Evolutionary conservation across 2,329 filamentous ascomycete genomes (phyloP).

Genomic region (Cytospora piceae): DNA sequence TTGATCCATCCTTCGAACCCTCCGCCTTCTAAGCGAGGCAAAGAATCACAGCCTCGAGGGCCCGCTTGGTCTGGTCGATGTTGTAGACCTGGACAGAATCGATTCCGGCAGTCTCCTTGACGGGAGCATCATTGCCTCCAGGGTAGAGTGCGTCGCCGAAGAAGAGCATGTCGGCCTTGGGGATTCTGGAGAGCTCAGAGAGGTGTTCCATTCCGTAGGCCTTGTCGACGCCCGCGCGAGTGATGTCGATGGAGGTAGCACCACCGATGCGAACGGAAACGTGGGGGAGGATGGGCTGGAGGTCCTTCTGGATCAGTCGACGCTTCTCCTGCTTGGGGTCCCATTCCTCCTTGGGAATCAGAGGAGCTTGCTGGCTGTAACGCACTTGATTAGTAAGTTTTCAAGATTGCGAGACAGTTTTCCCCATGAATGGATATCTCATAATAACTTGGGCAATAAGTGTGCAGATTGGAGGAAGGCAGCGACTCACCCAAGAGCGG

Average conservation of each 20-base stretch:
- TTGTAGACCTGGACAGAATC: constrained; percentile 29
- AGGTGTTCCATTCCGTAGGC: constrained; percentile 39
- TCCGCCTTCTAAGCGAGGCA: constrained; percentile 14
- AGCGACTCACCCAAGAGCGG: constrained; percentile 38
- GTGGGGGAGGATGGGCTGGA: constrained; percentile 41
- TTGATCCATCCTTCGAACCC: neutral
- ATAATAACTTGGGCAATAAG: neutral
- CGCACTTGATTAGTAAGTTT: neutral
- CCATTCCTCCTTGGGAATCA: constrained; percentile 42
- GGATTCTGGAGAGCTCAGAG: constrained; percentile 38
- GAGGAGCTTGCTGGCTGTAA: constrained; percentile 42
- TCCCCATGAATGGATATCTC: neutral
- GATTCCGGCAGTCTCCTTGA: constrained; percentile 28
- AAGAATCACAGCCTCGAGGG: constrained; percentile 29
- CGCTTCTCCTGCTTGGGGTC: constrained; percentile 46
- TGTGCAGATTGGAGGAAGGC: neutral
- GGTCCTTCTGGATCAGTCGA: constrained; percentile 43
- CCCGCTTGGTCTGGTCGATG: constrained; percentile 29
- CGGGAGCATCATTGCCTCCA: constrained; percentile 42
- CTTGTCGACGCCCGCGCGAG: constrained; percentile 45
- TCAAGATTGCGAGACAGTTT: neutral
- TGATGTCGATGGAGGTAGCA: constrained; percentile 46
- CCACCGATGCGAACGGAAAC: constrained; percentile 47
- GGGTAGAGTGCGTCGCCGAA: constrained; percentile 47
- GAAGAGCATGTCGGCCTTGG: constrained; percentile 45